A percentile compares a stretch with the other conserved stretches of the same genome.
These are phyloP conservation scores for Populus ilicifolia DNA, from an alignment of 345 rosid species.

Conservation along the genomic window DNA sequence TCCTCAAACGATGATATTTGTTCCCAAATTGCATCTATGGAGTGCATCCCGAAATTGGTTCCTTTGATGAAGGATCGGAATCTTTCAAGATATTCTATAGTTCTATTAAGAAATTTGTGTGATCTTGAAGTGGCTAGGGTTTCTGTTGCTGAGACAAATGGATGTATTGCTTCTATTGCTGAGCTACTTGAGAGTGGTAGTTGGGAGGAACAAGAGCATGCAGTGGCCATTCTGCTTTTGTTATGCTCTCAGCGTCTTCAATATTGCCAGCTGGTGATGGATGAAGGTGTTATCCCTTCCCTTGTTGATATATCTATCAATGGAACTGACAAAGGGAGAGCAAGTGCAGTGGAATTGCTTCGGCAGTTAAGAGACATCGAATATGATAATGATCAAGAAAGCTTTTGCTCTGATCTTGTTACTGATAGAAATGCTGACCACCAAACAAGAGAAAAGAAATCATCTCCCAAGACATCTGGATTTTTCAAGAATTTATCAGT, in stretches of 20 bases:
- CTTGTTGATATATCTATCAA: slow-evolving; percentile 46
- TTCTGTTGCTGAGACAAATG: slow-evolving; percentile 52
- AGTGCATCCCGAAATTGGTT: slow-evolving; percentile 54
- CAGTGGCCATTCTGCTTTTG: slow-evolving; percentile 31
- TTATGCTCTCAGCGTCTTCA: slow-evolving; percentile 37
- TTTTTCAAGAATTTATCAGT: slow-evolving; percentile 18
- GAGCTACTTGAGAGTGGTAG: slow-evolving; percentile 52
- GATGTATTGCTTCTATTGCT: slow-evolving; percentile 55
- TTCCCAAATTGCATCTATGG: slow-evolving; percentile 38
- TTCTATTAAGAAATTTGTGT: slow-evolving; percentile 51
- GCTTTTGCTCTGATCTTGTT: slow-evolving; percentile 9
- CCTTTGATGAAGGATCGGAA: slow-evolving; percentile 41
- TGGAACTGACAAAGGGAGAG: slow-evolving; percentile 61
- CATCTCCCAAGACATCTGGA: slow-evolving; percentile 38
- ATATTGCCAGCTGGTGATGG: slow-evolving; percentile 60
- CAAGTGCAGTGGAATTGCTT: slow-evolving; percentile 57
- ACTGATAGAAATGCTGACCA: slow-evolving; percentile 12
- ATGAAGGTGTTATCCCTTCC: slow-evolving; percentile 54
- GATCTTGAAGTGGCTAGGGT: slow-evolving; percentile 48
- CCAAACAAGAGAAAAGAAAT: slow-evolving; percentile 25
- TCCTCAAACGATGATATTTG: slow-evolving; percentile 47
- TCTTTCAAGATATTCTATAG: slow-evolving; percentile 43
- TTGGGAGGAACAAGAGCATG: slow-evolving; percentile 61
- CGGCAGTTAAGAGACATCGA: slow-evolving; percentile 52
- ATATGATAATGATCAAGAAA: slow-evolving; percentile 18